phyloP scores from a whole-genome alignment of 1,284 basidiomycete species.

The Flammula alnicola region DNA sequence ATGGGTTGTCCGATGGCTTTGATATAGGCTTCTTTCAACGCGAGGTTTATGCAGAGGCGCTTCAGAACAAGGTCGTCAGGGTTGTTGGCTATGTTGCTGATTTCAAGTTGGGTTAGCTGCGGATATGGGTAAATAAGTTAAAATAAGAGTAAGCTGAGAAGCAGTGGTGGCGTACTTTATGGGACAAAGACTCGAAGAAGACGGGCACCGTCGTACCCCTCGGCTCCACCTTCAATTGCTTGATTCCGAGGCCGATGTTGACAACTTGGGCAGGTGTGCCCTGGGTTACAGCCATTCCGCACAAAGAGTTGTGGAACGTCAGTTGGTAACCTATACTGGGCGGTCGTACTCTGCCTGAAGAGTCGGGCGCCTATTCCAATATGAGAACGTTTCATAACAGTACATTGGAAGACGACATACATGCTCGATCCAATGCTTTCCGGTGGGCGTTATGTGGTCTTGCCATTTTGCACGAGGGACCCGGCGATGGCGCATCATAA shows the following conservation, averaged over 20 bases:
- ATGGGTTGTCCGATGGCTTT: conserved; percentile 79
- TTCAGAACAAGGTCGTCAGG: conserved; percentile 69
- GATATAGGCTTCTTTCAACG: conserved; percentile 79
- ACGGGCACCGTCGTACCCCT: conserved; percentile 57
- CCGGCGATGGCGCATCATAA: conserved; percentile 83
- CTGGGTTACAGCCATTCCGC: conserved; percentile 83
- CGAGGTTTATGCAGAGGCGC: conserved; percentile 72
- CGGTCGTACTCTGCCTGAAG: conserved; percentile 62
- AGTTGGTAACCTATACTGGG: conserved; percentile 83
- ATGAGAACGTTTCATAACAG: not conserved
- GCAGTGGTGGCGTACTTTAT: conserved; percentile 60
- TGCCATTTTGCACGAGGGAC: conserved; percentile 76
- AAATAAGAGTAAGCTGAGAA: not conserved
- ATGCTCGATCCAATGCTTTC: conserved; percentile 84
- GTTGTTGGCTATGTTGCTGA: conserved; percentile 53
- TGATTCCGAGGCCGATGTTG: conserved; percentile 78
- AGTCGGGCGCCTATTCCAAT: conserved; percentile 25
- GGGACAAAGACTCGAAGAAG: conserved; percentile 72
- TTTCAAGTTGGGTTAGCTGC: conserved; percentile 70
- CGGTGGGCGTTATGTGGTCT: conserved; percentile 59
- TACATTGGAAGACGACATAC: conserved; percentile 35
- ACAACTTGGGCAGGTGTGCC: conserved; percentile 73
- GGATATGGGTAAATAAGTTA: not conserved
- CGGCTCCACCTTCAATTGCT: conserved; percentile 64
- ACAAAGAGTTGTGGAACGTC: conserved; percentile 65